A percentile compares a stretch with the other conserved stretches of the same genome.
Conservation (phyloP, 106 monocot species). For the Alisma plantagoaquatica region DNA sequence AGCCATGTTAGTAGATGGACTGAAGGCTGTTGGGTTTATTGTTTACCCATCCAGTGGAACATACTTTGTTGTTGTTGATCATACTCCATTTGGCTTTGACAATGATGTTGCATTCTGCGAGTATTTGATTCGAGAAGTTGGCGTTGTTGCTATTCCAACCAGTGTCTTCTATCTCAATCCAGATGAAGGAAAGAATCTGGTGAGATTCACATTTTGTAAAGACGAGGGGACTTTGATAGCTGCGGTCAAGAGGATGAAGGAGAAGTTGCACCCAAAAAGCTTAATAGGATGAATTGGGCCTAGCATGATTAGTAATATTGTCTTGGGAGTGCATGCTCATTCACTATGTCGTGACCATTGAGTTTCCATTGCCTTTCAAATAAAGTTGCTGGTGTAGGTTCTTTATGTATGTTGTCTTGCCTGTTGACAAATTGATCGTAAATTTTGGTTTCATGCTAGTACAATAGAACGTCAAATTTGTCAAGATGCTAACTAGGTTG, state of each 20-base stretch:
- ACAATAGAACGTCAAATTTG: no score
- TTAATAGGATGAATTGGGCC: no score
- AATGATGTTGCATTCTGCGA: conserved; percentile 86
- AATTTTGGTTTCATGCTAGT: no score
- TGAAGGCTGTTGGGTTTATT: conserved; percentile 64
- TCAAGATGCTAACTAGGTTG: no score
- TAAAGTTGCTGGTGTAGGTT: no score
- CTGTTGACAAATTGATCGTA: no score
- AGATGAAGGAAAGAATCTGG: conserved; percentile 87
- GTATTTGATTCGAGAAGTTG: conserved; percentile 86
- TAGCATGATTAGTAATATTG: no score
- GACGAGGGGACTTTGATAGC: conserved; percentile 72
- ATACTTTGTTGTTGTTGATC: conserved; percentile 88
- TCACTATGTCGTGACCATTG: no score
- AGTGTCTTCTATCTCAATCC: conserved; percentile 88
- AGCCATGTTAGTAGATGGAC: conserved; percentile 70
- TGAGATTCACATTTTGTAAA: conserved; percentile 94
- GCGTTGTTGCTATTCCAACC: conserved; percentile 87
- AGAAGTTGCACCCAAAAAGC: conserved; percentile 30
- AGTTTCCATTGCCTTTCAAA: no score
- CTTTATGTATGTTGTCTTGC: no score
- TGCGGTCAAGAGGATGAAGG: conserved; percentile 83
- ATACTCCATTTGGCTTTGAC: conserved; percentile 91
- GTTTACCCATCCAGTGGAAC: conserved; percentile 88
- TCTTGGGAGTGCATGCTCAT: no score